Evolutionary conservation across 768 basidiomycete genomes (phyloP), one percentile per base, ranked within the genome.

Genomic region (Boletus barrowsii): DNA sequence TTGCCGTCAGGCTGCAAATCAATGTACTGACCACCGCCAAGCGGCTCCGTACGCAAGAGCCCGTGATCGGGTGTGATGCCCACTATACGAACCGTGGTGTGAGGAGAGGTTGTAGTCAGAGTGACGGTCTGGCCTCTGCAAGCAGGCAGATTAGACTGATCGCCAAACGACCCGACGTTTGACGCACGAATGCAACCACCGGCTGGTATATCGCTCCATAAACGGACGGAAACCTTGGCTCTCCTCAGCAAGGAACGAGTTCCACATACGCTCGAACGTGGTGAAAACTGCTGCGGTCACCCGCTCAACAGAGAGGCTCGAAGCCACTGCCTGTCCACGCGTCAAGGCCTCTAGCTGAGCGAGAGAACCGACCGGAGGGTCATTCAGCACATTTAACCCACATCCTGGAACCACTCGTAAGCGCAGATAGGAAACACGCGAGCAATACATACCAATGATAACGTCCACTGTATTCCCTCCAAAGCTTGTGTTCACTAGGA

Each of bases 1-100:
- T 99, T 99, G 47, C 94, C 93, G 64, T 98, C 94, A 2, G 97
- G 97, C 68, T 97, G 97, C 18, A 99, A 72, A 70, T 99, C 94
- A 49, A 98, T 86, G 65, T 81, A 95, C 53, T 42, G 61, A 13
- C 62, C 70, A 39, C 64, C 62, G 5, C 51, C 32, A 10, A 72
- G 24, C 3, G 84, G 84, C 35, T 90, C 68, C 9, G 95, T 97
- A 47, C 92, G 82, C 53, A 99, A 73, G 32, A 98, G 74, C 1
- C 97, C 96, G 64, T 95, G 79, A 56, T 98, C 92, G 3, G 81
- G 75, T 1, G 95, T 95, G 64, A 99, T 91, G 10, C 92, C 88
- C 3, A 82, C 73, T 54, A 98, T 92, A 24, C 89, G 84, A 20
- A 93, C 91, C 5, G 68, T 68, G 22, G 76, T 78, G 40, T 82